A percentile compares a stretch with the other conserved stretches of the same genome.
Evolutionary conservation across 2,329 filamentous ascomycete species (phyloP).

Genomic region (Hypoxylon sp.): DNA sequence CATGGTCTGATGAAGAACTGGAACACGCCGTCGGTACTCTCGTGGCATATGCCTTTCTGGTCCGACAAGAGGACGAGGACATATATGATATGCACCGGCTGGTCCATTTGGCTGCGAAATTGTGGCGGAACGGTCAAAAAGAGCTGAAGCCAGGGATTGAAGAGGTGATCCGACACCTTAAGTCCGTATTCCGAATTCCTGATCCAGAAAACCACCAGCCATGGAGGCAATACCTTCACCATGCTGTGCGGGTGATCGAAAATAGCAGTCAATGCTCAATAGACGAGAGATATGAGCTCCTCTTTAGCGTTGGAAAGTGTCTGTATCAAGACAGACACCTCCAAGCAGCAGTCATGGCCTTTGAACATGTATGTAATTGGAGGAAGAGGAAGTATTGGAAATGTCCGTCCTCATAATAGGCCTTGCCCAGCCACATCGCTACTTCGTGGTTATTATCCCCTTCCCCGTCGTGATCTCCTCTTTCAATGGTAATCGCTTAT

Average conservation of each 20-base stretch:
- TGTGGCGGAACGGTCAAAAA: slow-evolving; percentile 41
- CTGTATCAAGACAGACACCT: slow-evolving; percentile 35
- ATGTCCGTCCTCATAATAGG: too few relatives aligned
- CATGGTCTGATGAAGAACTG: slow-evolving; percentile 29
- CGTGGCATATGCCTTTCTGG: slow-evolving; percentile 46
- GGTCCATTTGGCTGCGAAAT: slow-evolving; percentile 45
- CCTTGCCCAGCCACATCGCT: too few relatives aligned
- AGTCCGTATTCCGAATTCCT: slow-evolving; percentile 1
- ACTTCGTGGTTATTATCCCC: too few relatives aligned
- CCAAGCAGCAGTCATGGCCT: slow-evolving; percentile 21
- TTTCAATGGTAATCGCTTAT: too few relatives aligned
- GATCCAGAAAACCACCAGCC: slow-evolving; percentile 24
- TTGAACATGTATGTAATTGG: slow-evolving; percentile 19
- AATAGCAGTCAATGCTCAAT: slow-evolving; percentile 20
- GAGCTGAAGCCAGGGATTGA: neutral
- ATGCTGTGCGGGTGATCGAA: slow-evolving; percentile 39
- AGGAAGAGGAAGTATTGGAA: too few relatives aligned
- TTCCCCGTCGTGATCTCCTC: too few relatives aligned
- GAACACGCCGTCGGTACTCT: slow-evolving; percentile 45
- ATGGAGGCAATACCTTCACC: slow-evolving; percentile 43
- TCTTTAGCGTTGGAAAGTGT: slow-evolving; percentile 31
- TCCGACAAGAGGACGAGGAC: slow-evolving; percentile 32
- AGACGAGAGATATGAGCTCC: slow-evolving; percentile 33
- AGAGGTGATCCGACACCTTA: neutral
- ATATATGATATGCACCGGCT: slow-evolving; percentile 50